Base-by-base conservation (phyloP, 1,284 basidiomycete genomes). In the Somion occarium region DNA sequence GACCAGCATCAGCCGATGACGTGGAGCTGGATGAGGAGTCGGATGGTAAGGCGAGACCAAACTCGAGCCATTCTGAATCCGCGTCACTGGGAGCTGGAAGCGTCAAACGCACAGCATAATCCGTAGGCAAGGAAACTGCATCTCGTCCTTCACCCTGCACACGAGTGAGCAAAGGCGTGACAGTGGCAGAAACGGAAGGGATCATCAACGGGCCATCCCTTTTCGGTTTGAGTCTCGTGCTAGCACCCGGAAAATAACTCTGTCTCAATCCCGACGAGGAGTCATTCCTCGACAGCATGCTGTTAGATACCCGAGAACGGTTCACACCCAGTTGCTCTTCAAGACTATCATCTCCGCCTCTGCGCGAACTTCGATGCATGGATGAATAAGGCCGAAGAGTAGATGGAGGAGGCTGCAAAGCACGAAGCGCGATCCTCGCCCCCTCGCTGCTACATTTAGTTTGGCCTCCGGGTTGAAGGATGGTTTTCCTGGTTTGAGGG, bases 51-150 rank as follows among this genome's bases (percentile, higher is more conserved):
- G 80, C 80, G 39, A 90, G 70, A n/a, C 85, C 86, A 60, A 90
- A 88, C 64, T 88, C 85, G n/a, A 90, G 68, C 82, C 81, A 86
- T 50, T 83, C 83, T 20, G 76, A 75, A 49, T 80, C 78, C 13
- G 70, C 61, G 42, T 82, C 75, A 12, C 73, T 69, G 18, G 84
- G 83, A 4, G 78, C 77, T 26, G 80, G 77, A 15, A 87, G 63
- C 44, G 58, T 67, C 18, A 85, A 57, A 30, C 78, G 74, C 43
- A 88, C 85, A 20, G 78, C 81, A 57, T 88, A 86, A 37, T 73
- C 71, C 41, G 69, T 66, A 9, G 73, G 70, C 23, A 68, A 60
- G 2, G 49, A 39, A n/a, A 51, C 53, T 15, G 52, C 41, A 1
- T 34, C n/a, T 37, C 51, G 7, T 46, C 24, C 44, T 25, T 27